Conservation (phyloP, 768 basidiomycete genomes). For the Tricholoma flavovirens region DNA sequence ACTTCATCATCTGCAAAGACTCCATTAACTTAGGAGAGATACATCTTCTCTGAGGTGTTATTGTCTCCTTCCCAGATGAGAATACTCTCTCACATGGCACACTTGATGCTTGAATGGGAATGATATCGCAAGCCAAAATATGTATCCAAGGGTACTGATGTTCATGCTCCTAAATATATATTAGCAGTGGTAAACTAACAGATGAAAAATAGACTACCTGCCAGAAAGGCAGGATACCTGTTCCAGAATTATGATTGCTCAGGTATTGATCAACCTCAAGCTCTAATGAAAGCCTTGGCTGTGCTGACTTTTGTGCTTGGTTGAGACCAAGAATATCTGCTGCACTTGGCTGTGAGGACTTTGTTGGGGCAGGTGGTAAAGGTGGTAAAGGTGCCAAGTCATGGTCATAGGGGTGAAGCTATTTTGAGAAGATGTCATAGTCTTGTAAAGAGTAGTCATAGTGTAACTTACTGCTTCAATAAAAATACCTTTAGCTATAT, state of each 20-base stretch:
- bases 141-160: background rate
- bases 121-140: constrained; percentile 1
- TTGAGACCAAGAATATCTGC: background rate
- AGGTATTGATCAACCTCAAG: background rate
- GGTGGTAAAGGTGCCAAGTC: background rate
- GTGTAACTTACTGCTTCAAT: background rate
- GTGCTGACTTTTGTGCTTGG: too few species aligned
- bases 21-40: constrained; percentile 7
- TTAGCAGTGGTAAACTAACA: too few species aligned
- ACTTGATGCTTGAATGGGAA: constrained; percentile 5
- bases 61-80: constrained; percentile 8
- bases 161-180: background rate
- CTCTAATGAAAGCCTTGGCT: background rate
- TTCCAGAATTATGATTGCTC: background rate
- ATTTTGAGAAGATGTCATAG: background rate
- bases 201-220: background rate
- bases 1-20: constrained; percentile 6
- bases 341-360: background rate
- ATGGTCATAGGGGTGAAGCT: background rate
- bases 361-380: background rate
- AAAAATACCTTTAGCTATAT: background rate
- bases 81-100: background rate
- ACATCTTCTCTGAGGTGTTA: background rate
- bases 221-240: background rate
- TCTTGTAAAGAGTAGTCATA: background rate